Conservation (phyloP, 306 rosid genomes). For the Hippophae rhamnoides region DNA sequence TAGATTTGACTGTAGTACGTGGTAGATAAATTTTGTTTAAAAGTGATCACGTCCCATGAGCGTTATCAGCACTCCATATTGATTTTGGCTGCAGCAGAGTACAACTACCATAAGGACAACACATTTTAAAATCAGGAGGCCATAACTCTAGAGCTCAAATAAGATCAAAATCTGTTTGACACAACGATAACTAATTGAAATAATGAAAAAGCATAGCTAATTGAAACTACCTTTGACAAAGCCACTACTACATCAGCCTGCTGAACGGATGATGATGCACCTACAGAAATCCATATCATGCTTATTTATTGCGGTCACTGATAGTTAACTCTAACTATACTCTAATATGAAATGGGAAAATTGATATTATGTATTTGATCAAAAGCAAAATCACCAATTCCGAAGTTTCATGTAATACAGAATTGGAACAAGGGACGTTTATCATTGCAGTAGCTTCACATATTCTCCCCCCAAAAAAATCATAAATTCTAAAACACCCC, state of each 20-base stretch:
- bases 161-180: no score
- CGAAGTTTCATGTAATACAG: no score
- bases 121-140: conserved; percentile 10
- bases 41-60: conserved; percentile 54
- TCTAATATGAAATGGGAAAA: neutral
- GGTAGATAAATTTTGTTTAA: no score
- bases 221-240: conserved; percentile 49
- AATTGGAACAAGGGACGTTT: no score
- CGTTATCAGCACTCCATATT: conserved; percentile 69
- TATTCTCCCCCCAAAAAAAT: no score
- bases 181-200: no score
- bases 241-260: conserved; percentile 69
- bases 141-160: neutral
- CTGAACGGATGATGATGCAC: conserved; percentile 42
- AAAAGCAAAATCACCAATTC: no score
- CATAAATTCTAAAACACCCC: no score
- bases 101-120: conserved; percentile 47
- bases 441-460: no score
- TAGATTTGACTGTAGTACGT: no score
- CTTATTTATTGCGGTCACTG: neutral
- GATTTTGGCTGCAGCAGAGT: conserved; percentile 63
- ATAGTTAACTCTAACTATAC: neutral
- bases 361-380: no score
- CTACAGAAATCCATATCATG: conserved; percentile 33
- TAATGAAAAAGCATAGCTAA: neutral